These are phyloP conservation scores for Pelargonium nanum DNA, from an alignment of 345 rosid species.

Conservation along the genomic window DNA sequence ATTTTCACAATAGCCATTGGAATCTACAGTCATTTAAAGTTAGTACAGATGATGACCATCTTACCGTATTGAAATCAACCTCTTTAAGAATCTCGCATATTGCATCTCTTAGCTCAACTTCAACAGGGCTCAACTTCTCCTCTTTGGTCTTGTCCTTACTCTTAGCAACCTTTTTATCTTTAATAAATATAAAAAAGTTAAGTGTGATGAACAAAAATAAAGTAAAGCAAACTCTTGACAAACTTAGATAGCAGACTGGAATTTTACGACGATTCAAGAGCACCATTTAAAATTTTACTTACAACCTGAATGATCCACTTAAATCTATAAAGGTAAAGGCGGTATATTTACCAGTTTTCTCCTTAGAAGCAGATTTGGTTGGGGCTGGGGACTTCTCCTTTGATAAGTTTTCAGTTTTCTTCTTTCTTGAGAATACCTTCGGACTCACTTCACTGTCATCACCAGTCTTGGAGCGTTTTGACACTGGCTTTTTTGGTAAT, in stretches of 20 bases:
- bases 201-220: background rate
- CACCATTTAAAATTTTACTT: background rate
- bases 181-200: constrained; percentile 4
- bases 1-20: background rate
- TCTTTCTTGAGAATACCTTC: constrained; percentile 51
- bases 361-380: constrained; percentile 48
- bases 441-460: constrained; percentile 53
- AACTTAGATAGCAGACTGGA: background rate
- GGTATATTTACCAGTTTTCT: constrained; percentile 43
- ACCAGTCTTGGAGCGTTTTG: constrained; percentile 37
- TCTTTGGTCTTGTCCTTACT: constrained; percentile 51
- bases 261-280: no score
- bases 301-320: background rate
- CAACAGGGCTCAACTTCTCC: constrained; percentile 33
- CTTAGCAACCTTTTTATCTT: constrained; percentile 46
- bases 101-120: constrained; percentile 55
- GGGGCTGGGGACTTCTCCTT: constrained; percentile 44
- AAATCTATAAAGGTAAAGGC: background rate
- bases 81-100: constrained; percentile 63
- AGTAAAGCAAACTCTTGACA: background rate
- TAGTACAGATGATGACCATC: constrained; percentile 7
- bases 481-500: constrained; percentile 35
- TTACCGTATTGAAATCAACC: constrained; percentile 83
- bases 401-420: constrained; percentile 28
- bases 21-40: background rate